phyloP scores from a whole-genome alignment of 225 moss, liverwort and hornwort genomes.

The Pseudoscleropodium purum region DNA sequence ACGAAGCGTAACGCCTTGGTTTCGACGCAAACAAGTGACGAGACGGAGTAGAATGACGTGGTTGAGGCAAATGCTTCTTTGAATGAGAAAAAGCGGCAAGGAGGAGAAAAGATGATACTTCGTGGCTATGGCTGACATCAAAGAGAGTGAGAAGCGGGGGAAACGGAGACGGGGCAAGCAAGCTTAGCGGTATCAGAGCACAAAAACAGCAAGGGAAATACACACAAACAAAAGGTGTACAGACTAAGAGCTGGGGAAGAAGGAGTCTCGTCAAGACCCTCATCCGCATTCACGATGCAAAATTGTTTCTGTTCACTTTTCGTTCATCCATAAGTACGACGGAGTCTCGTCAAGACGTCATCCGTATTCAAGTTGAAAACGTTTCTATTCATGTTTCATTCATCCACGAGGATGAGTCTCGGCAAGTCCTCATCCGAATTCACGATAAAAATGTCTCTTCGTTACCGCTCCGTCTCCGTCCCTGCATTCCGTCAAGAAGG shows the following conservation, averaged over 20 bases:
- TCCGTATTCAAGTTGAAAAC: not conserved
- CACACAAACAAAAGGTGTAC: not conserved
- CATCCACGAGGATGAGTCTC: not conserved
- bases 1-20: not conserved
- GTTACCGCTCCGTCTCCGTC: not conserved
- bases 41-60: not conserved
- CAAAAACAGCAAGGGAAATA: not conserved
- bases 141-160: not conserved
- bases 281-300: not conserved
- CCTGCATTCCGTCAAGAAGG: not conserved
- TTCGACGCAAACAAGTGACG: not conserved
- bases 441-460: not conserved
- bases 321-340: not conserved
- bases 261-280: constrained; percentile 5
- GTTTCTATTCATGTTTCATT: not conserved
- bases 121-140: not conserved
- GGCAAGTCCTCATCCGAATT: not conserved
- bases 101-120: not conserved
- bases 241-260: not conserved
- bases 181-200: not conserved
- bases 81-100: not conserved
- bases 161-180: not conserved
- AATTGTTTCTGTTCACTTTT: not conserved
- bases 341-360: not conserved
- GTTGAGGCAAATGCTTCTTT: not conserved